A percentile compares a stretch with the other conserved stretches of the same genome.
These are phyloP conservation scores for Magnusiomyces fungicola DNA, from an alignment of 1,139 yeast species.

Conservation along the genomic window DNA sequence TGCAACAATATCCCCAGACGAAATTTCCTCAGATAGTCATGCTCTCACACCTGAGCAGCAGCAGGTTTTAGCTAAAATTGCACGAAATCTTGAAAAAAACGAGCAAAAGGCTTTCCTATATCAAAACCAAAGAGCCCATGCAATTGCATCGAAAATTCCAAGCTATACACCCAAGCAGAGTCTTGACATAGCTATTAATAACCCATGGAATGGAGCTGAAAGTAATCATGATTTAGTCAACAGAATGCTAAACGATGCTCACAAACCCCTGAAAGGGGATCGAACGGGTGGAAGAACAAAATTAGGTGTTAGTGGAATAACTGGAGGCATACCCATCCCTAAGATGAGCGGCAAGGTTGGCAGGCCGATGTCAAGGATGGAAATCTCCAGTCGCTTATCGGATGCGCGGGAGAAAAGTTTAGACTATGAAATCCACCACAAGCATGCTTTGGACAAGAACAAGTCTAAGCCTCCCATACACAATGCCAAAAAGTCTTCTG, in stretches of 20 bases:
- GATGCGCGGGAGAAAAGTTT: slow-evolving; percentile 58
- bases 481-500: background rate
- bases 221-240: slow-evolving; percentile 42
- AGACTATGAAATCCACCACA: slow-evolving; percentile 52
- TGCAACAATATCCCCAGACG: too few relatives aligned
- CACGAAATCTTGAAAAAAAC: slow-evolving; percentile 16
- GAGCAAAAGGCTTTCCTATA: slow-evolving; percentile 20
- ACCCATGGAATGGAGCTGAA: slow-evolving; percentile 71
- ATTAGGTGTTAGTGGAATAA: background rate
- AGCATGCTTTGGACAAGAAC: slow-evolving; percentile 16
- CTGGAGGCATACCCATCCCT: slow-evolving; percentile 5
- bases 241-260: slow-evolving; percentile 59
- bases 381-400: slow-evolving; percentile 39
- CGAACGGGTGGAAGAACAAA: background rate
- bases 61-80: slow-evolving; percentile 21
- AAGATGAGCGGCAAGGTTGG: slow-evolving; percentile 11
- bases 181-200: slow-evolving; percentile 45
- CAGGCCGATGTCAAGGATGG: slow-evolving; percentile 14
- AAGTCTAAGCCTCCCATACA: background rate
- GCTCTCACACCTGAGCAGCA: slow-evolving; percentile 23
- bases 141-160: slow-evolving; percentile 36
- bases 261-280: slow-evolving; percentile 39
- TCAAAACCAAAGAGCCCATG: slow-evolving; percentile 35
- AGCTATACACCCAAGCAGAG: slow-evolving; percentile 44
- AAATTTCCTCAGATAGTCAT: too few relatives aligned